phyloP scores from a whole-genome alignment of 306 rosid species.

The Lupinus albus region DNA sequence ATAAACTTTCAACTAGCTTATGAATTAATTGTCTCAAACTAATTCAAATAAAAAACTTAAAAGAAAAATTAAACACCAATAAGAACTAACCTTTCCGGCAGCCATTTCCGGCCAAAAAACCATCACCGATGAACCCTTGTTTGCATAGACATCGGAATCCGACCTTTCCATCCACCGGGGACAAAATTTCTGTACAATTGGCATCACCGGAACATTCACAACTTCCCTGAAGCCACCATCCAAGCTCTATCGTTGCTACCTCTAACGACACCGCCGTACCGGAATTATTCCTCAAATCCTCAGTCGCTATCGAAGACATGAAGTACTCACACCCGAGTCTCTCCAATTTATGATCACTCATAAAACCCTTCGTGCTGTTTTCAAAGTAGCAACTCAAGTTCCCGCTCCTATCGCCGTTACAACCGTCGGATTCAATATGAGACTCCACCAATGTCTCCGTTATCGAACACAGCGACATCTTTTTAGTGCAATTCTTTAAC shows the following conservation, averaged over 20 bases:
- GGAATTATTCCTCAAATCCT: constrained; percentile 41
- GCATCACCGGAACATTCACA: constrained; percentile 53
- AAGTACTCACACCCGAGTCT: constrained; percentile 48
- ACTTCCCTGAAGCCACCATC: constrained; percentile 79
- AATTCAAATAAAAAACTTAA: no score
- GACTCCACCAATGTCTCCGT: constrained; percentile 59
- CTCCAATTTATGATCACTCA: constrained; percentile 34
- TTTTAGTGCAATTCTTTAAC: constrained; percentile 51
- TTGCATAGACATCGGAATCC: constrained; percentile 65
- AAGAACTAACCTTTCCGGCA: no score
- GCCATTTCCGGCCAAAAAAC: constrained; percentile 35
- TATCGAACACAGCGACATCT: constrained; percentile 48
- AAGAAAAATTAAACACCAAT: no score
- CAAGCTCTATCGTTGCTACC: constrained; percentile 67
- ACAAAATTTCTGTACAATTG: neutral
- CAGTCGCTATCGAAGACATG: constrained; percentile 62
- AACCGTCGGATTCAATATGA: constrained; percentile 52
- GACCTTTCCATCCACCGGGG: constrained; percentile 41
- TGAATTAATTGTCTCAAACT: no score
- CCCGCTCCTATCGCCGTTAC: constrained; percentile 36
- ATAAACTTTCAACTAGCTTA: no score
- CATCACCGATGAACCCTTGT: constrained; percentile 70
- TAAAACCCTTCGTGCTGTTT: constrained; percentile 32
- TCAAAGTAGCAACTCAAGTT: constrained; percentile 44
- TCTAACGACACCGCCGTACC: constrained; percentile 57